Evolutionary conservation across 805 yeast species (phyloP).

Genomic region (Candida khao-thaluensis): DNA sequence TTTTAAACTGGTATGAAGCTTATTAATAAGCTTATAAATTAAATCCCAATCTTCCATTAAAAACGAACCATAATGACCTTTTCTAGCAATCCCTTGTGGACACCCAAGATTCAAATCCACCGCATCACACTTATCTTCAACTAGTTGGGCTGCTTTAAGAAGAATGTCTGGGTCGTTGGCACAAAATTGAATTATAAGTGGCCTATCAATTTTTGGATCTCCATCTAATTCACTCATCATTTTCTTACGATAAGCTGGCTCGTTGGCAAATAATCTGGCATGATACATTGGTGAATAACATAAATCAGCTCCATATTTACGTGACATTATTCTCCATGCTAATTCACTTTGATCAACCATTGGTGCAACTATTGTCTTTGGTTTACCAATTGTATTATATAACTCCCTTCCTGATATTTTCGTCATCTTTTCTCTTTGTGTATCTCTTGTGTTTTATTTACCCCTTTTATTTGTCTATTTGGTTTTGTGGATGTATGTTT

Average conservation of each 20-base stretch:
- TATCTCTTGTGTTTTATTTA: background rate
- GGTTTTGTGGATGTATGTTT: background rate
- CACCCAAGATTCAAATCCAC: slow-evolving; percentile 95
- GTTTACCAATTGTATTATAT: slow-evolving; percentile 66
- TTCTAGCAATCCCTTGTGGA: slow-evolving; percentile 95
- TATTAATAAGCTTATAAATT: slow-evolving; percentile 67
- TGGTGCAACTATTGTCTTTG: slow-evolving; percentile 89
- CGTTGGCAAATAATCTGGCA: slow-evolving; percentile 84
- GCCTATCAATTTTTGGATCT: slow-evolving; percentile 64
- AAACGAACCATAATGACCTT: slow-evolving; percentile 94
- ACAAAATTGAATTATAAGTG: slow-evolving; percentile 91
- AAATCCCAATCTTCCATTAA: slow-evolving; percentile 96
- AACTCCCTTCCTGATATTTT: slow-evolving; percentile 59
- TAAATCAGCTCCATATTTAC: slow-evolving; percentile 87
- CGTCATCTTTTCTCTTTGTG: slow-evolving; percentile 1
- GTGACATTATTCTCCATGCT: slow-evolving; percentile 88
- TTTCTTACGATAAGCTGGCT: slow-evolving; percentile 73
- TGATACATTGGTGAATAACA: slow-evolving; percentile 98
- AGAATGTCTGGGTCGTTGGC: slow-evolving; percentile 91
- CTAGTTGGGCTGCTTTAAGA: slow-evolving; percentile 74
- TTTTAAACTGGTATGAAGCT: slow-evolving; percentile 68
- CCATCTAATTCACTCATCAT: slow-evolving; percentile 79
- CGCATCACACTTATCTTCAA: slow-evolving; percentile 87
- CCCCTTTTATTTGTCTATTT: background rate
- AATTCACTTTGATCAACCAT: slow-evolving; percentile 98